Evolutionary conservation across 805 yeast species (phyloP).

Genomic region (Lachancea thermotolerans): DNA sequence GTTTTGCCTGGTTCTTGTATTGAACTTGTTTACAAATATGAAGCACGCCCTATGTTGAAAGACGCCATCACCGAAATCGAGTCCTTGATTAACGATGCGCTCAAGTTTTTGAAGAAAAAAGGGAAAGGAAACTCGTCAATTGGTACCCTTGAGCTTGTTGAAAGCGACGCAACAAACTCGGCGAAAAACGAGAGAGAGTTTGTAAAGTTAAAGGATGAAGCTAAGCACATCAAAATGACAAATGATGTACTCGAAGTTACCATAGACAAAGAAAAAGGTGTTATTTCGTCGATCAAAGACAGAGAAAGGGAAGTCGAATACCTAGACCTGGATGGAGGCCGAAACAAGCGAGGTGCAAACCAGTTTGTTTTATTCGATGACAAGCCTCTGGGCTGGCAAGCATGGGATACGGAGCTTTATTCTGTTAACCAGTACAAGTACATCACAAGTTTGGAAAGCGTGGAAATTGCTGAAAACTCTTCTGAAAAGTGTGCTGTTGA

Average conservation of each 20-base stretch:
- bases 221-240: conserved; percentile 42
- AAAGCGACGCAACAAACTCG: neutral
- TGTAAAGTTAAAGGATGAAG: conserved; percentile 20
- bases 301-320: conserved; percentile 53
- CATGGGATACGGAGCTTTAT: conserved; percentile 96
- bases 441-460: conserved; percentile 31
- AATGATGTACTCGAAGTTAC: conserved; percentile 57
- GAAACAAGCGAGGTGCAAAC: conserved; percentile 62
- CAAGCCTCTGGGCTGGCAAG: conserved; percentile 85
- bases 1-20: conserved; percentile 97
- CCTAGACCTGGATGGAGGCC: conserved; percentile 50
- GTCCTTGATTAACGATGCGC: conserved; percentile 45
- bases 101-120: conserved; percentile 35
- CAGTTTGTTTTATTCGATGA: conserved; percentile 81
- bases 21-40: conserved; percentile 85
- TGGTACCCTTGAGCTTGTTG: neutral
- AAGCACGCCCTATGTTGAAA: conserved; percentile 72
- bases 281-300: conserved; percentile 60
- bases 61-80: conserved; percentile 49
- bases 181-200: neutral
- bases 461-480: conserved; percentile 33
- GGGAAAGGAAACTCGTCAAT: conserved; percentile 4
- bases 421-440: conserved; percentile 67
- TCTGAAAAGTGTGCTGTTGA: conserved; percentile 58
- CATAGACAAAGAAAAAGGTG: conserved; percentile 49